A percentile compares a stretch with the other conserved stretches of the same genome.
Evolutionary conservation across 164 flowering plant genomes (phyloP).

Genomic region (Umbilicus rupestris): DNA sequence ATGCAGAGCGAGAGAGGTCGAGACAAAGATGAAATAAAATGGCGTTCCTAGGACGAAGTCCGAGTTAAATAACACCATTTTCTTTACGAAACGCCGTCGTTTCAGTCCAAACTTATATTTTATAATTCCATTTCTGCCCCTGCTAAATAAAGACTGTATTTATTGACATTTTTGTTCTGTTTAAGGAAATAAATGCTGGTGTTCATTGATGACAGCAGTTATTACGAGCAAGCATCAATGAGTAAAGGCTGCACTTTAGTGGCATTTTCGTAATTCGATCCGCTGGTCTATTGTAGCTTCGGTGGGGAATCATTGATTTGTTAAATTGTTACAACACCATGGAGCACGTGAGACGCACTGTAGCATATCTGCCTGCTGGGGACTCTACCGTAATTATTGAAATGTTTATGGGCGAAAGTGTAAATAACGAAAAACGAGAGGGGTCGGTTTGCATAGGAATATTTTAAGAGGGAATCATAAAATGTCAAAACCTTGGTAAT

Average conservation of each 20-base stretch:
- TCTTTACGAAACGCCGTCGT: background rate
- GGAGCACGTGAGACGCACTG: too few relatives aligned
- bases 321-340: too few relatives aligned
- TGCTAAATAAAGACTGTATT: background rate
- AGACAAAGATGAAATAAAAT: background rate
- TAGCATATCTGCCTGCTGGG: too few relatives aligned
- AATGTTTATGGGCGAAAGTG: too few relatives aligned
- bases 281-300: background rate
- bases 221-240: background rate
- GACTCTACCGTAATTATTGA: too few relatives aligned
- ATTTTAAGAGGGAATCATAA: too few relatives aligned
- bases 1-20: background rate
- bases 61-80: background rate
- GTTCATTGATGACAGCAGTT: background rate
- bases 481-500: too few relatives aligned
- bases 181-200: constrained; percentile 1
- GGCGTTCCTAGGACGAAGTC: background rate
- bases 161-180: background rate
- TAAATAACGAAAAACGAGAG: too few relatives aligned
- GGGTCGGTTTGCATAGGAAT: too few relatives aligned
- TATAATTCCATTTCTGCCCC: background rate
- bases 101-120: too few relatives aligned
- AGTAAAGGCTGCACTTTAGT: background rate
- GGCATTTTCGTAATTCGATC: background rate
- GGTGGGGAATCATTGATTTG: too few relatives aligned